Percentiles rank a stretch among this genome's conserved stretches.
phyloP scores from a whole-genome alignment of 1,139 yeast species.

The Geotrichum australiense region DNA sequence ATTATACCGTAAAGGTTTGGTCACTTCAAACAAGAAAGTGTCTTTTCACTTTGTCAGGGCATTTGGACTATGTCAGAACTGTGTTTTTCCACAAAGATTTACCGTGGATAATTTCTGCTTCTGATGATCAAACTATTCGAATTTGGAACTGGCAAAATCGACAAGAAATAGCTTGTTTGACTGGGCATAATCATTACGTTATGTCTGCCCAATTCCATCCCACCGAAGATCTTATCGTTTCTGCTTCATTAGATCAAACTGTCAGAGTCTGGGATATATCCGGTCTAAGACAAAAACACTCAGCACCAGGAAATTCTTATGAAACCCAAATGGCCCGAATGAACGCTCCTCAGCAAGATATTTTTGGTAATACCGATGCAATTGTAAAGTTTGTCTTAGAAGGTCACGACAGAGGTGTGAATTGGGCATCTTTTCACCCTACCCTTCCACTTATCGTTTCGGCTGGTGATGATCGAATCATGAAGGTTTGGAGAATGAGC shows the following conservation, averaged over 20 bases:
- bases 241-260: conserved; percentile 96
- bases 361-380: conserved; percentile 90
- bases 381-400: conserved; percentile 93
- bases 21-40: conserved; percentile 87
- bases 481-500: conserved; percentile 96
- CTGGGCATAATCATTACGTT: conserved; percentile 98
- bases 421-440: conserved; percentile 98
- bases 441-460: conserved; percentile 91
- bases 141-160: conserved; percentile 99
- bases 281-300: conserved; percentile 90
- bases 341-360: conserved; percentile 58
- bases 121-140: conserved; percentile 97
- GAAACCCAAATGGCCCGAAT: conserved; percentile 72
- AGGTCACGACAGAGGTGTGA: conserved; percentile 98
- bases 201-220: conserved; percentile 99
- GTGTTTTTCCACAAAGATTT: conserved; percentile 92
- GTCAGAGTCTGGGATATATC: conserved; percentile 98
- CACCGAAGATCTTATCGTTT: conserved; percentile 84
- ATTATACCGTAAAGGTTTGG: conserved; percentile 93
- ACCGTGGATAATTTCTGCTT: conserved; percentile 95
- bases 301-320: conserved; percentile 60
- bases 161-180: conserved; percentile 91
- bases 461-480: conserved; percentile 93
- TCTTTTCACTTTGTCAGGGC: conserved; percentile 81
- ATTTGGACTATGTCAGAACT: conserved; percentile 90